phyloP scores from a whole-genome alignment of 2,329 filamentous ascomycete genomes.

The Aureobasidium leucospermi region DNA sequence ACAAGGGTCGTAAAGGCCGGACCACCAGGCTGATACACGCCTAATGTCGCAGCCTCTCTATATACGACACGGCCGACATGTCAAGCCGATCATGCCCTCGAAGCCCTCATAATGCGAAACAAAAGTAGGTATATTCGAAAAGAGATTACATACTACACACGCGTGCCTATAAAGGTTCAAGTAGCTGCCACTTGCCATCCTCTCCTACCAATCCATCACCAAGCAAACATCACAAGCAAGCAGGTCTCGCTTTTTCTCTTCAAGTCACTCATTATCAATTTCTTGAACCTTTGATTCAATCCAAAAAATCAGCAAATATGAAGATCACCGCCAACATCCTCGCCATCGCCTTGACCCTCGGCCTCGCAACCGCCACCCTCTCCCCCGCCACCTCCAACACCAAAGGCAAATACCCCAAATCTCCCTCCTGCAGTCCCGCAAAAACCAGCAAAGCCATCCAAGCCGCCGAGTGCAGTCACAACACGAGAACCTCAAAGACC shows the following conservation, averaged over 20 bases:
- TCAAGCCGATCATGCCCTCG: not conserved
- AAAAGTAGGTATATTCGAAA: not conserved
- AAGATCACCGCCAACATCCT: constrained; percentile 4
- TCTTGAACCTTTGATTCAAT: not conserved
- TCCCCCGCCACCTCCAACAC: constrained; percentile 32
- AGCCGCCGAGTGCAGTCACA: constrained; percentile 37
- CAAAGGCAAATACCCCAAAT: constrained; percentile 26
- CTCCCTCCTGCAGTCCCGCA: constrained; percentile 23
- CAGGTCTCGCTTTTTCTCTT: not conserved
- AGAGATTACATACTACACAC: not conserved
- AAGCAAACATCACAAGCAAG: not conserved
- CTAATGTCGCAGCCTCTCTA: not conserved
- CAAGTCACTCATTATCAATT: not conserved
- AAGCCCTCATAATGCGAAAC: not conserved
- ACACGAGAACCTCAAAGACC: constrained; percentile 30
- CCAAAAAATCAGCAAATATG: not conserved
- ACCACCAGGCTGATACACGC: constrained; percentile 2
- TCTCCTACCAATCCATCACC: not conserved
- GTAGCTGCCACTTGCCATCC: not conserved
- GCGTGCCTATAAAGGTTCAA: not conserved
- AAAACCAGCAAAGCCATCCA: constrained; percentile 33
- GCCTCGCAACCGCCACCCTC: constrained; percentile 28
- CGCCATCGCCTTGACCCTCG: constrained; percentile 11
- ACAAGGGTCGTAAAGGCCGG: not conserved
- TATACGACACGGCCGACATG: not conserved